Base-by-base conservation (phyloP, 192 early-diverging fungal genomes). In the Coemansia sp. region DNA sequence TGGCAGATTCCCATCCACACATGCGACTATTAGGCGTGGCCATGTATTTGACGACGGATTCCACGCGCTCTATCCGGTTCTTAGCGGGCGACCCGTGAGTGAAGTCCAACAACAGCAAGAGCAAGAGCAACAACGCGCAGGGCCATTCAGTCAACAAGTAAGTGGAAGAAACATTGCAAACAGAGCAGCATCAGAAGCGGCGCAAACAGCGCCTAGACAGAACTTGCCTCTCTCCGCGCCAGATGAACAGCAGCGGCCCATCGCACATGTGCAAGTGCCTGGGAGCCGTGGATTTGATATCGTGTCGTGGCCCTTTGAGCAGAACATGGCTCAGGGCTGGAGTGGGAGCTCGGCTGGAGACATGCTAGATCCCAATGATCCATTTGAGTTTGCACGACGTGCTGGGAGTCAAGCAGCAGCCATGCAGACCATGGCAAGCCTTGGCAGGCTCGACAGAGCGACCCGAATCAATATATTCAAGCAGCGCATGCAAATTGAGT, bases 1-100 rank as follows among this genome's bases (percentile, higher is more conserved):
- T 45, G 71, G 76, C 6, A n/a, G 47, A 8, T 44, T 37, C 1
- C 62, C 38, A 2, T 52, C 65, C 8, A 75, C 75, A 13, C 64
- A 86, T 6, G 91, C 89, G 0, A 80, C 71, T 0, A 85, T 98
- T 41, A 86, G 88, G 5, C 87, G 97, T 5, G 86, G 81, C n/a
- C 79, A 79, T 41, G 88, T 95, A 15, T 97, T 98, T 77, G 91
- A 97, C 32, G 97, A 98, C 76, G 97, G 94, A 1, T 98, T 87
- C 71, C 76, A 72, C 0, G 81, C 89, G 11, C 78, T 98, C 6
- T 88, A 90, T 74, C 69, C 74, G 4, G 79, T 96, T 6, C 68
- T 83, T 19, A 75, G 61, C 26, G 81, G 70, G 9, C 58, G 60
- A 43, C 64, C 70, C 10, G 43, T 44, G 0, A 41, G 18, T n/a